phyloP scores from a whole-genome alignment of 768 basidiomycete genomes.

The Panus rudis region DNA sequence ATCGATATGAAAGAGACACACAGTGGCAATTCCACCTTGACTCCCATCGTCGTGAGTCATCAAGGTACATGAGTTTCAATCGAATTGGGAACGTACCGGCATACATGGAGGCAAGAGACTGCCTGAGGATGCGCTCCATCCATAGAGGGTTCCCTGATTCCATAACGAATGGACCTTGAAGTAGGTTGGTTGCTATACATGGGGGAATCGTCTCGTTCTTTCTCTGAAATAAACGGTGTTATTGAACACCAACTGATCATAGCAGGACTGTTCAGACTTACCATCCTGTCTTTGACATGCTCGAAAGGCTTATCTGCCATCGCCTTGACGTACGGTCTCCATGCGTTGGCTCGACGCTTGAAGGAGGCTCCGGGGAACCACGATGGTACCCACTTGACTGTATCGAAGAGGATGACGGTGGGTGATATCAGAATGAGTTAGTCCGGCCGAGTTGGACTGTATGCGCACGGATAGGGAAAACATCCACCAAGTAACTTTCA shows the following conservation, averaged over 20 bases:
- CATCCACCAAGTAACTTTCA: neutral
- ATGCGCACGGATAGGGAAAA: neutral
- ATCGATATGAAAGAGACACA: neutral
- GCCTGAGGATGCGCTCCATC: neutral
- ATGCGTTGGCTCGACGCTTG: constrained; percentile 23
- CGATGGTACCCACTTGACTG: constrained; percentile 30
- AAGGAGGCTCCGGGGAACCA: constrained; percentile 36
- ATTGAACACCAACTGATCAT: neutral
- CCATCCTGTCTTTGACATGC: constrained; percentile 27
- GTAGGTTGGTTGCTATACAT: neutral
- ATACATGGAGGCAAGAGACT: neutral
- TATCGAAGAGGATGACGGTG: no score
- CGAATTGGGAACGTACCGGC: neutral
- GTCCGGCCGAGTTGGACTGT: no score
- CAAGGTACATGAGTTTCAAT: neutral
- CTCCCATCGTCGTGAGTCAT: neutral
- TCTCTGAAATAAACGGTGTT: neutral
- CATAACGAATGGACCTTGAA: neutral
- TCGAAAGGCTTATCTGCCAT: constrained; percentile 24
- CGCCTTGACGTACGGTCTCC: constrained; percentile 11
- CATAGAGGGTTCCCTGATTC: neutral
- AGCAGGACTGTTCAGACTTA: constrained; percentile 6
- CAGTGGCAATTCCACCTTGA: neutral
- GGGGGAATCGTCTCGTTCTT: neutral
- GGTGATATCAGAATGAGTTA: no score